Base-by-base conservation (phyloP, 768 basidiomycete species). In the Fomitopsis pulvina region DNA sequence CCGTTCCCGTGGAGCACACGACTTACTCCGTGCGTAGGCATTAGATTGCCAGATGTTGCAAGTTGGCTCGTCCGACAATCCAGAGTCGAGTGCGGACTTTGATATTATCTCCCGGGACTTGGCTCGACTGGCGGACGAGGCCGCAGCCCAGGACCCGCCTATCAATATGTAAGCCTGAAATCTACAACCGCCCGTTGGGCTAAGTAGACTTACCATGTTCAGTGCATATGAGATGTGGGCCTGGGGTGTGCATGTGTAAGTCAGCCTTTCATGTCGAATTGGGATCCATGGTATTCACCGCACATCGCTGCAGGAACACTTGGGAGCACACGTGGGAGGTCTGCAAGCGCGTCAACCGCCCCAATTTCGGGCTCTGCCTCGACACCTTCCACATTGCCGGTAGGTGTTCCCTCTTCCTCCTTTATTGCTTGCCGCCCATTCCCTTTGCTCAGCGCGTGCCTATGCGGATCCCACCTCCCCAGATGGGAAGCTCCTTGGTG, bases 201-300 rank as follows among this genome's bases (percentile, higher is more conserved):
- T 11, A 9, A 41, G 6, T 22, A 22, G 28, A 47, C n/a, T 26
- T 26, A 14, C 27, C 40, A 20, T 21, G 12, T 8, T 41, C n/a
- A 66, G 63, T 18, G 65, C 64, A 25, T 66, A 66, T 30, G 64
- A 66, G 51, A 57, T 63, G 61, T 66, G 65, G 64, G 59, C 63
- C 12, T 66, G 65, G 65, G 63, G 62, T 10, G 50, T 46, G 3
- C 58, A 66, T 50, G 59, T 63, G 63, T 64, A 50, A 25, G 63
- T 50, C 2, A 12, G 25, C 32, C 11, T 7, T 25, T 38, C 24
- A 25, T 16, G 16, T 28, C 21, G n/a, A 4, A 6, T 32, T 26
- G 1, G n/a, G n/a, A n/a, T 38, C 12, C 5, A n/a, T 25, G 14
- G 14, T 5, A 18, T 6, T 20, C 25, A 26, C 20, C 26, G 24